phyloP scores from a whole-genome alignment of 176 grass and related monocot genomes.

The Echinochloa phyllopogon region DNA sequence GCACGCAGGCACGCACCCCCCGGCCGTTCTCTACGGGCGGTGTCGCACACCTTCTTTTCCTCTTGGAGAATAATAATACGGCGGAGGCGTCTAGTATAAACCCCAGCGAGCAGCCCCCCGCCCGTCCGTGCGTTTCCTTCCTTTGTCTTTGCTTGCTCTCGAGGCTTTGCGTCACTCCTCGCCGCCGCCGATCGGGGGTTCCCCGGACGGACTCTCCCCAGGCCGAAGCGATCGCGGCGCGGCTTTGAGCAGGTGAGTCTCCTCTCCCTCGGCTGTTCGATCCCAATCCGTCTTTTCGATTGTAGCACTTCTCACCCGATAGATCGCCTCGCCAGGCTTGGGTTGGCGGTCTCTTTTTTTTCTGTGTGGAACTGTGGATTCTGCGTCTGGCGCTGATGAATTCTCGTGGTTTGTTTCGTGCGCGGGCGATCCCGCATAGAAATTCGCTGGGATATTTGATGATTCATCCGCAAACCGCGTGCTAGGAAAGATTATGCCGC shows the following conservation, averaged over 20 bases:
- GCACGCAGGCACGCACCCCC: background rate
- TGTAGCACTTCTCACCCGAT: background rate
- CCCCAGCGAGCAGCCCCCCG: background rate
- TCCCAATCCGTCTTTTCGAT: background rate
- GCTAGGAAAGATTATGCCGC: background rate
- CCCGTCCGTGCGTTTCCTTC: constrained; percentile 32
- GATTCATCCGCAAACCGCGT: background rate
- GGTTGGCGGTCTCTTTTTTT: background rate
- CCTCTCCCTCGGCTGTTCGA: background rate
- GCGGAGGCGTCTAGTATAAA: constrained; percentile 11
- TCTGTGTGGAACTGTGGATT: background rate
- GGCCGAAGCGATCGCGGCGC: constrained; percentile 1
- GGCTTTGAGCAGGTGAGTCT: constrained; percentile 7
- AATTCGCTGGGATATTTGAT: background rate
- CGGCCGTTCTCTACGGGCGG: constrained; percentile 40
- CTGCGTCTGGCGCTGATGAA: background rate
- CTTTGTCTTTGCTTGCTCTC: background rate
- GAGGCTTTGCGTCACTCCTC: background rate
- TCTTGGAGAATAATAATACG: background rate
- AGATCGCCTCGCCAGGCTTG: background rate
- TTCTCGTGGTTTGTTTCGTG: background rate
- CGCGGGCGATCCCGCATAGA: background rate
- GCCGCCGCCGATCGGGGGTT: constrained; percentile 21
- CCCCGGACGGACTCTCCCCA: background rate
- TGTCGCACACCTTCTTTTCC: background rate